Evolutionary conservation across 1,284 basidiomycete species (phyloP).

Genomic region (Cryptococcus sp.): DNA sequence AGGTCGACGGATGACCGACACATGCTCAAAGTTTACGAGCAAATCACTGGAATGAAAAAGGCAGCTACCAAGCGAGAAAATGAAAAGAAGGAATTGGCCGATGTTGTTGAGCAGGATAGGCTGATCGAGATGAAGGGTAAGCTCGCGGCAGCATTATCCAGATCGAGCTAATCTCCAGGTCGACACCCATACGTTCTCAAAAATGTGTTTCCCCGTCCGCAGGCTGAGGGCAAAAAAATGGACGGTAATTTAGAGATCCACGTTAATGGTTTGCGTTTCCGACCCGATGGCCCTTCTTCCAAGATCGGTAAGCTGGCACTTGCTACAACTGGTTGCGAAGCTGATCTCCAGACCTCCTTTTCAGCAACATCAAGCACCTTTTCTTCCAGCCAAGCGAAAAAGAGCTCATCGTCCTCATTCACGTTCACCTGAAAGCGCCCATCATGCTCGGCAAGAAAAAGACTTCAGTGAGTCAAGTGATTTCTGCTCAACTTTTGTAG

Average conservation of each 20-base stretch:
- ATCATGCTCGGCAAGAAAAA: constrained; percentile 99
- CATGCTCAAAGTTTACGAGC: constrained; percentile 81
- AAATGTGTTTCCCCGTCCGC: constrained; percentile 91
- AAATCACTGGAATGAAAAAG: constrained; percentile 94
- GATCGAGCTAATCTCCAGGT: constrained; percentile 18
- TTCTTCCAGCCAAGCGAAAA: constrained; percentile 99
- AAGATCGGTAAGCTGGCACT: constrained; percentile 69
- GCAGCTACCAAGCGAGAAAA: constrained; percentile 95
- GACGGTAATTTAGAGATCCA: constrained; percentile 97
- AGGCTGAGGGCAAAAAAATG: constrained; percentile 50
- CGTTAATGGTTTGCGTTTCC: constrained; percentile 92
- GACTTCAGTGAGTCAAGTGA: constrained; percentile 60
- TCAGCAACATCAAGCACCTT: constrained; percentile 96
- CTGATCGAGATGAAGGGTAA: constrained; percentile 76
- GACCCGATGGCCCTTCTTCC: constrained; percentile 68
- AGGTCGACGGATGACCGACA: constrained; percentile 84
- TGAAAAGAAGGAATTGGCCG: constrained; percentile 96
- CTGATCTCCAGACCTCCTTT: constrained; percentile 69
- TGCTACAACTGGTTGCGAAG: background rate
- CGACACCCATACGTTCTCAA: constrained; percentile 76
- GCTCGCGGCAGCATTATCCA: constrained; percentile 1
- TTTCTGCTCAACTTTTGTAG: too few relatives aligned
- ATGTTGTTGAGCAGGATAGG: constrained; percentile 92
- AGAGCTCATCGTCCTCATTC: constrained; percentile 90
- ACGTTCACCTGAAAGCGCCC: constrained; percentile 88